Evolutionary conservation across 495 filamentous ascomycete genomes (phyloP), one percentile per base, ranked within the genome.

Genomic region (Aspergillus sclerotiicarbonarius): DNA sequence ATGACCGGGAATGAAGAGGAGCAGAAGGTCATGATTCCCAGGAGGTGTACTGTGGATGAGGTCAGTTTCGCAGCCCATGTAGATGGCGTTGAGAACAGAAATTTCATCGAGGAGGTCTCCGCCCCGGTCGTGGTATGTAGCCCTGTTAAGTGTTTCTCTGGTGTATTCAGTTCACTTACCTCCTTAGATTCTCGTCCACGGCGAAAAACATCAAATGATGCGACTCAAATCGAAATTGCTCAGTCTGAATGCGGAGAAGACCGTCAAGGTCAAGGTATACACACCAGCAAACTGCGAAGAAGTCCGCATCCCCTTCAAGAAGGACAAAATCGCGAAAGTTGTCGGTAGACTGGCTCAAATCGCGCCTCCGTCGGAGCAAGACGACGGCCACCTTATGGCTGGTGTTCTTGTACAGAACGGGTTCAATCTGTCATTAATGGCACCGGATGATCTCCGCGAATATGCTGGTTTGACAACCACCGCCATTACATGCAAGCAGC

Each of bases 121-220:
- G 91, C 94, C 6, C 90, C 90, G 19, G 93, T 96, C 19, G 93
- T 98, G 59, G 90, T 95, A 81, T 76, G 90, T 82, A 47, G 9
- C 51, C 33, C 58, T 55, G 10, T 59, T 12, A 7, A 8, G 12
- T 3, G 20, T n/a, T 21, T 16, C n/a, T 32, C 7, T 6, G 25
- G 9, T 47, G 25, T 32, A 45, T 39, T 25, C 57, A 31, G 58
- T 33, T 30, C 18, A 12, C 49, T 53, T 63, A 78, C 53, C 18
- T 49, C 53, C 1, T 2, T 49, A 92, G 88, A 96, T 98, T 52
- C 83, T 98, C 20, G 94, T 98, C 5, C 94, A 98, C 64, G 94
- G 94, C 30, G 95, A 97, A 67, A 90, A 93, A 61, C 91, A 96
- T 67, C 95, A 97, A 65, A 98, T 98, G 94, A 95, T 92, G 84